These are phyloP conservation scores for Neonectria magnoliae DNA, from an alignment of 2,329 filamentous ascomycete species.

Conservation along the genomic window DNA sequence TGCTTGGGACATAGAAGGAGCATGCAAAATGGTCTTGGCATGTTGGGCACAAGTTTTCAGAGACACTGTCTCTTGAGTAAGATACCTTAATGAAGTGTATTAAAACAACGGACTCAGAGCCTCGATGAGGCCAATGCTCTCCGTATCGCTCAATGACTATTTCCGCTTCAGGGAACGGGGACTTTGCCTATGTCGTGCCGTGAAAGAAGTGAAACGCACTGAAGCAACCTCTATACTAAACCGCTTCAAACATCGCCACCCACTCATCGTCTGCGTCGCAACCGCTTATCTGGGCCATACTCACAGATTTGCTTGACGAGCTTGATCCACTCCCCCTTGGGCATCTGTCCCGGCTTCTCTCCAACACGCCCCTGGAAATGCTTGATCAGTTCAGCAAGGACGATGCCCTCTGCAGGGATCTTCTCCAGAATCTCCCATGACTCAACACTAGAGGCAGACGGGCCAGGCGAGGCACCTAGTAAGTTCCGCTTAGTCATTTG, in stretches of 20 bases:
- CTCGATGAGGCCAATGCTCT: background rate
- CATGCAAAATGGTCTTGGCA: background rate
- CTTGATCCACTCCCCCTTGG: conserved; percentile 65
- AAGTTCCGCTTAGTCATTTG: conserved; percentile 22
- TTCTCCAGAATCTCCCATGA: conserved; percentile 64
- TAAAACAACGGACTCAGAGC: conserved; percentile 4
- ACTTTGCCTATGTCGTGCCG: background rate
- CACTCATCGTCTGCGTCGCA: conserved; percentile 52
- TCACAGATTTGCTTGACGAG: conserved; percentile 66
- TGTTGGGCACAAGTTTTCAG: background rate
- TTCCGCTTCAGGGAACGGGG: background rate
- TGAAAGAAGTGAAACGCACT: conserved; percentile 15
- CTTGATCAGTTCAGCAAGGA: conserved; percentile 63
- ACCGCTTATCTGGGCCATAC: conserved; percentile 65
- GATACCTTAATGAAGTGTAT: conserved; percentile 2
- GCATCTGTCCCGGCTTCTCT: conserved; percentile 61
- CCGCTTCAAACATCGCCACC: conserved; percentile 6
- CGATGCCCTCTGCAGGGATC: conserved; percentile 64
- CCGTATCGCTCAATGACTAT: background rate
- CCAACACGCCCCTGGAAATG: conserved; percentile 64
- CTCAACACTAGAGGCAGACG: conserved; percentile 52
- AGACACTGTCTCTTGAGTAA: background rate
- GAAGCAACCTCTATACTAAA: conserved; percentile 9
- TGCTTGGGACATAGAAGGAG: background rate
- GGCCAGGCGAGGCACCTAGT: conserved; percentile 47